Evolutionary conservation across 495 filamentous ascomycete genomes (phyloP), one percentile per base, ranked within the genome.

Genomic region (Hyaloscypha bicolor): DNA sequence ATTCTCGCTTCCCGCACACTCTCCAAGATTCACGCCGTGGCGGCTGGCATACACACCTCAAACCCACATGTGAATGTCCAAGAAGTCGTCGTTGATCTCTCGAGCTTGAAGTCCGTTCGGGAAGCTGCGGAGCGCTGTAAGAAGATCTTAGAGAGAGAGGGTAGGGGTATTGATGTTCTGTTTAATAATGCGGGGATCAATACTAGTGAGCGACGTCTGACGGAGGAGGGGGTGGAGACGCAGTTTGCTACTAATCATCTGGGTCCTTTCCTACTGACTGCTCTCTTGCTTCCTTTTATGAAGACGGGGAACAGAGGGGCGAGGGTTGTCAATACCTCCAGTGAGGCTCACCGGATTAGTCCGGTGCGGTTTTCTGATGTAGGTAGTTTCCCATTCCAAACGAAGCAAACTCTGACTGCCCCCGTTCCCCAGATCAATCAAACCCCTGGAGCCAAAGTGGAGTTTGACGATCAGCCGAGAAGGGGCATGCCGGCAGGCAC

Each of bases 191-290:
- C 75, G 14, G 75, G 69, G 2, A 68, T 76, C 42, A 76, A 77
- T 62, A 51, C 64, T 35, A 42, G 12, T 1, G n/a, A 51, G 1
- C 9, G 56, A 33, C 6, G 35, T n/a, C 30, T 62, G 19, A 68
- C 56, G 9, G 8, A 32, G 31, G 71, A 68, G 1, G 80, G 82
- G 9, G 75, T 83, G 53, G 88, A 91, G 71, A 75, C 80, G 52
- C 87, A 90, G 68, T 79, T 91, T 16, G 87, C 80, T 14, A 81
- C 83, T 32, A 88, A 86, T 73, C 82, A 87, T 68, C 75, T 87
- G 5, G 85, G 84, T 19, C 87, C 88, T 66, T 87, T 87, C 64
- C 69, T 89, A 9, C 74, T 90, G 30, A 86, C 85, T 21, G 85
- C 85, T 67, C 71, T 81, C 64, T 74, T 90, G 51, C 78, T 87